Evolutionary conservation across 768 basidiomycete species (phyloP), one percentile per base, ranked within the genome.

Genomic region (Rhizopogon salebrosus): DNA sequence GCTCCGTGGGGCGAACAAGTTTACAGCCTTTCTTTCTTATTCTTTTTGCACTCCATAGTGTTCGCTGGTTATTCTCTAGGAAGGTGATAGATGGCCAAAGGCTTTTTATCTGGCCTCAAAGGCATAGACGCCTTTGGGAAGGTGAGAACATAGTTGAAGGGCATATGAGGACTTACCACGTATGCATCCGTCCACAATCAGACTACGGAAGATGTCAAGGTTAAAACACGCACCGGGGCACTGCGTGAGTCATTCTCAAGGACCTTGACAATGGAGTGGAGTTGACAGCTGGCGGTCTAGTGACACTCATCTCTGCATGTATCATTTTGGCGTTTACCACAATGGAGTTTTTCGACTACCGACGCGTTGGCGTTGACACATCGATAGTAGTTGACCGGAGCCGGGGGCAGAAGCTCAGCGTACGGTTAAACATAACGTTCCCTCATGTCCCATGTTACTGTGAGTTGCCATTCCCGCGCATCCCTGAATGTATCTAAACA

Each of bases 191-290:
- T 20, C 9, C 26, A 42, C 41, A 42, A 29, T 14, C 62, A 99
- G 95, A 99, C 97, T 35, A 92, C 92, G 69, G 97, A 98, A 66
- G 97, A 99, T 77, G 97, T 99, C 57, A 98, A 98, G 75, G 92
- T 99, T 73, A 94, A 94, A 79, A 98, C 97, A 31, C 84, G 94
- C 53, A 92, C 90, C 41, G 95, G 91, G 60, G 95, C 91, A 59
- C 76, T 94, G 61, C 76, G 94, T 95, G 61, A 69, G 90, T 75
- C 18, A 23, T 24, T 13, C 35, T 48, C 20, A 5, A 13, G 9
- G 34, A 14, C 31, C 20, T 22, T 22, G 8, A 34, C 11, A 42
- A 8, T 48, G 14, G 16, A 36, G 50, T 54, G 54, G 58, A 60
- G 31, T 29, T 46, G 10, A 50, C 53, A 37, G 53, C 31, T 49